Conservation (phyloP, 768 basidiomycete genomes). For the Artomyces pyxidatus region DNA sequence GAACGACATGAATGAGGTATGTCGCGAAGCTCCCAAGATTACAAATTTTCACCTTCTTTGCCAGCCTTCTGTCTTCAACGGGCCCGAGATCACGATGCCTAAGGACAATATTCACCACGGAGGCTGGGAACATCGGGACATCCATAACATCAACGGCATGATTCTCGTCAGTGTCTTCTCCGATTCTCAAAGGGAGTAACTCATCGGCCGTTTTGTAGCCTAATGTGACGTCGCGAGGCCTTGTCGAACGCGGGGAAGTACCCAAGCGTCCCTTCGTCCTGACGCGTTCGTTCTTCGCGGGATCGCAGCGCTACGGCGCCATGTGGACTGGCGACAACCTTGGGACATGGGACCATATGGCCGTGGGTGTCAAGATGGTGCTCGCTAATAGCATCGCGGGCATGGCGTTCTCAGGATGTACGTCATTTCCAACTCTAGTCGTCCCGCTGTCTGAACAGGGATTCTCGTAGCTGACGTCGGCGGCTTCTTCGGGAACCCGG, state of each 20-base stretch:
- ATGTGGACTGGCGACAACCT: conserved; percentile 99
- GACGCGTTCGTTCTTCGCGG: conserved; percentile 90
- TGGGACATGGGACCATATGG: conserved; percentile 97
- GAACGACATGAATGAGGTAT: conserved; percentile 99
- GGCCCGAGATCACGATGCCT: conserved; percentile 87
- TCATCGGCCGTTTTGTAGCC: conserved; percentile 40
- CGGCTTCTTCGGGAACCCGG: conserved; percentile 97
- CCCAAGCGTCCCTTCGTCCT: conserved; percentile 90
- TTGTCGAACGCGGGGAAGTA: conserved; percentile 64
- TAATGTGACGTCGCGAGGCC: conserved; percentile 75
- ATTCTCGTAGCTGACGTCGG: conserved; percentile 82
- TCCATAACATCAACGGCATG: conserved; percentile 98
- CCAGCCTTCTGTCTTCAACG: conserved; percentile 96
- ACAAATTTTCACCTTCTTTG: not conserved
- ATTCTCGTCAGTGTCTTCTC: conserved; percentile 51
- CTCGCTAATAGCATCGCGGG: conserved; percentile 83
- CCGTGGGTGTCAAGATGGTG: conserved; percentile 89
- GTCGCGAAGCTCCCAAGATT: too few relatives aligned
- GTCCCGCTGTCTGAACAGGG: conserved; percentile 4
- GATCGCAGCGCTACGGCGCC: conserved; percentile 91
- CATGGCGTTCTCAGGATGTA: conserved; percentile 87
- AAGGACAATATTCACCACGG: conserved; percentile 77
- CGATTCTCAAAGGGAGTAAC: too few relatives aligned
- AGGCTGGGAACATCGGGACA: conserved; percentile 96
- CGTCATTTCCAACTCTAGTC: conserved; percentile 23